These are phyloP conservation scores for Hansenula sp. DNA, from an alignment of 1,139 yeast genomes.

Conservation along the genomic window DNA sequence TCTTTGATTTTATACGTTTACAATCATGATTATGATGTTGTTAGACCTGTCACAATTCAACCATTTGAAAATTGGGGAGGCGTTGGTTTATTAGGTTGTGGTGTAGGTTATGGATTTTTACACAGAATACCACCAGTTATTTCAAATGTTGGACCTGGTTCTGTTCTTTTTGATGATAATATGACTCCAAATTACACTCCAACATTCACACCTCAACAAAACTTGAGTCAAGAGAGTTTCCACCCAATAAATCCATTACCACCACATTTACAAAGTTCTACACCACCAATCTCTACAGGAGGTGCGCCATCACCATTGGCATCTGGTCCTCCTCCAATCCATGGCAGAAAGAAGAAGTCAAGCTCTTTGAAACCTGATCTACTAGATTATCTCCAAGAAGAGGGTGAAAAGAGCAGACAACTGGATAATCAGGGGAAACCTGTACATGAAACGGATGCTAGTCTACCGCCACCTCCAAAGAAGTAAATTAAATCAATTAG, in stretches of 20 bases:
- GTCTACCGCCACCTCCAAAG: constrained; percentile 29
- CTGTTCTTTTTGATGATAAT: constrained; percentile 19
- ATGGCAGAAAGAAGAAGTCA: constrained; percentile 25
- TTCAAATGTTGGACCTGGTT: constrained; percentile 19
- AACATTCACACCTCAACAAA: background rate
- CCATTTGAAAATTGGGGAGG: constrained; percentile 62
- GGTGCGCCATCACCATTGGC: background rate
- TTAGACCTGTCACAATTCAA: constrained; percentile 80
- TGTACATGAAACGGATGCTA: constrained; percentile 7
- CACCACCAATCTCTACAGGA: constrained; percentile 3
- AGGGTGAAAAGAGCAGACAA: constrained; percentile 29
- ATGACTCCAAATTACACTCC: constrained; percentile 1
- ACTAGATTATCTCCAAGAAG: constrained; percentile 32
- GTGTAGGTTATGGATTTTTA: constrained; percentile 87
- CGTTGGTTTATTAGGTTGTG: constrained; percentile 84
- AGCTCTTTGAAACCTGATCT: constrained; percentile 17
- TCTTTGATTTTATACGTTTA: constrained; percentile 64
- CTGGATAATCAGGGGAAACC: constrained; percentile 18
- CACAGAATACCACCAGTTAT: constrained; percentile 65
- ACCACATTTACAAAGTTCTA: constrained; percentile 2
- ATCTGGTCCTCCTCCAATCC: constrained; percentile 17
- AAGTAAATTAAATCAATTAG: too few species aligned
- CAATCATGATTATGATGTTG: constrained; percentile 79
- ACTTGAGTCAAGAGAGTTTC: constrained; percentile 9
- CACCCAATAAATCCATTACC: constrained; percentile 3